Evolutionary conservation across 2,329 filamentous ascomycete genomes (phyloP).

Genomic region (Fusarium sp.): DNA sequence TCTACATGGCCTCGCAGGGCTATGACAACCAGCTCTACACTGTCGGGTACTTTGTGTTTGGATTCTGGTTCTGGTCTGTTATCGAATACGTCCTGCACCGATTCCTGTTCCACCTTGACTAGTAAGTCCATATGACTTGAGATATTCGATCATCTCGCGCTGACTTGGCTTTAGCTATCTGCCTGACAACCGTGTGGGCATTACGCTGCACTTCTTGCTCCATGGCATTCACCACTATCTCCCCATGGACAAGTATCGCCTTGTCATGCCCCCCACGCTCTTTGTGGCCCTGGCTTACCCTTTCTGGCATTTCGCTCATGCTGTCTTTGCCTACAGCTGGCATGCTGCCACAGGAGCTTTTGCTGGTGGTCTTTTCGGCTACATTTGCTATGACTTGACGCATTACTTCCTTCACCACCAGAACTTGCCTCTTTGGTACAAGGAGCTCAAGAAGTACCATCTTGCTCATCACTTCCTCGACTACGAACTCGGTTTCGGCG

Average conservation of each 20-base stretch:
- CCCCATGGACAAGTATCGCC: constrained; percentile 97
- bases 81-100: constrained; percentile 91
- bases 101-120: constrained; percentile 92
- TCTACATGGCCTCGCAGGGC: constrained; percentile 71
- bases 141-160: constrained; percentile 12
- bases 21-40: constrained; percentile 61
- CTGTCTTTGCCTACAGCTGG: constrained; percentile 87
- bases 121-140: constrained; percentile 65
- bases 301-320: constrained; percentile 92
- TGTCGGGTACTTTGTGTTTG: constrained; percentile 73
- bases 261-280: constrained; percentile 95
- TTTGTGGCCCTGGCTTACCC: constrained; percentile 86
- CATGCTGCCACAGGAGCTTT: constrained; percentile 80
- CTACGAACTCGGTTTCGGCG: constrained; percentile 96
- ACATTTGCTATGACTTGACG: constrained; percentile 95
- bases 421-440: constrained; percentile 90
- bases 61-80: constrained; percentile 85
- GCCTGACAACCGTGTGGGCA: constrained; percentile 87
- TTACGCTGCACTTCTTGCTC: constrained; percentile 91
- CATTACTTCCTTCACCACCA: constrained; percentile 99
- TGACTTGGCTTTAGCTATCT: constrained; percentile 71
- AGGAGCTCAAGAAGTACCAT: constrained; percentile 95
- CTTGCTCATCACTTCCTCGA: constrained; percentile 97
- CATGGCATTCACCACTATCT: constrained; percentile 98
- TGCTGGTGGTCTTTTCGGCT: constrained; percentile 93